Base-by-base conservation (phyloP, 2,329 filamentous ascomycete species). In the Leptographium procerum region DNA sequence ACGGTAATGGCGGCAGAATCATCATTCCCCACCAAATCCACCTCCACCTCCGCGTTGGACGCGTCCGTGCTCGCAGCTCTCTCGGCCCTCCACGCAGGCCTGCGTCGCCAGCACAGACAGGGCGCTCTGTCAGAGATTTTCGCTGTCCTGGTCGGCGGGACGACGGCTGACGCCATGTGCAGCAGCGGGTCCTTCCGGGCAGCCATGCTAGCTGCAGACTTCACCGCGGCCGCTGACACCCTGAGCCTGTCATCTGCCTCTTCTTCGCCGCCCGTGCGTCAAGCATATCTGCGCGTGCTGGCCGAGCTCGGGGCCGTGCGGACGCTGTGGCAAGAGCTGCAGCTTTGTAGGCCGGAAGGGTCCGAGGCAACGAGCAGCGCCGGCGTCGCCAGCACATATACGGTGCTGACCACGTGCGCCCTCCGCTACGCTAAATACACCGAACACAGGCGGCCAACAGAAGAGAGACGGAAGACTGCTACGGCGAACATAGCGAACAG, bases 241-340 rank as follows among this genome's bases (percentile, higher is more conserved):
- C 60, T 62, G 11, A 61, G 64, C 28, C 61, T 61, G 14, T 47
- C 53, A 2, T 31, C 33, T 19, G 47, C 29, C 13, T 45, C 33
- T 19, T 31, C 29, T 7, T 45, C 28, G 9, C n/a, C 31, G 31
- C 11, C 22, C 7, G 9, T 22, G 9, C 36, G 33, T 2, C 9
- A 4, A 16, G 16, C 9, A 34, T 65, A 62, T 36, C 43, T 58
- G 10, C 43, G 43, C 3, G 33, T 64, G 2, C 55, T 66, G 26
- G 65, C 60, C 8, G 62, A 66, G 40, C 60, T 67, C 5, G 65
- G 65, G 10, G 51, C 36, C 13, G 57, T 64, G 29, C 58, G 57
- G 4, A 59, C 61, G 6, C 34, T 64, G 22, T 64, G 62, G 62
- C 31, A 56, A 22, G 56, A 53, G 40, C 26, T 31, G 50, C 36